Base-by-base conservation (phyloP, 2,329 filamentous ascomycete genomes). In the Aureobasidium sp. region DNA sequence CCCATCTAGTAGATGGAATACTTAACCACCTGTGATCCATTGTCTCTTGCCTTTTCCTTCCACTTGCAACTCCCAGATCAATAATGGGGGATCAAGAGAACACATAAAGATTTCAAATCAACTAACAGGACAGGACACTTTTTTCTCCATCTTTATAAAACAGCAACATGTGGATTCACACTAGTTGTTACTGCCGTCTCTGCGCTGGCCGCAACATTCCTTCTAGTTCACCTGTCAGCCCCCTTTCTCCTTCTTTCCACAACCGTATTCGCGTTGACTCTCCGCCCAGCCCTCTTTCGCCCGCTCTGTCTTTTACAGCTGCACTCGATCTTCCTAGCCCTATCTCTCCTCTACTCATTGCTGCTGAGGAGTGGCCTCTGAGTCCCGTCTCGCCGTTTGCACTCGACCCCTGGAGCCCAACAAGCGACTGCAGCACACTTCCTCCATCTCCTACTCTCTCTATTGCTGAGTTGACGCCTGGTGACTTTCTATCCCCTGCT, bases 171-270 rank as follows among this genome's bases (percentile, higher is more conserved):
- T 49, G 19, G 19, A 29, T 33, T 17, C 56, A 48, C 33, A 40
- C 17, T 17, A 40, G 22, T 15, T 59, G 56, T 49, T 59, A 29
- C 17, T 59, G 56, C 56, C 56, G 33, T 40, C 19, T 39, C 22
- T 59, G 56, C 56, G 56, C 56, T 59, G 56, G 56, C n/a, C 56
- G 56, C 56, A 39, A 59, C 44, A 19, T 31, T 3, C 7, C 50
- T 31, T 40, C 35, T 9, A 11, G 2, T n/a, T 31, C 29, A 31
- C 22, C 19, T 15, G 56, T 59, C 44, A 59, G 56, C 49, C 56
- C 56, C 9, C 24, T 59, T 2, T 49, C 56, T 19, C 19, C 24
- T 39, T 59, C 56, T 12, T 59, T 49, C 24, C 44, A 59, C 56
- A 5, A 40, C 24, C 31, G 15, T 15, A 5, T 49, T 5, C 22